These are phyloP conservation scores for Astrocystis sublimbata DNA, from an alignment of 495 filamentous ascomycete species.

Conservation along the genomic window DNA sequence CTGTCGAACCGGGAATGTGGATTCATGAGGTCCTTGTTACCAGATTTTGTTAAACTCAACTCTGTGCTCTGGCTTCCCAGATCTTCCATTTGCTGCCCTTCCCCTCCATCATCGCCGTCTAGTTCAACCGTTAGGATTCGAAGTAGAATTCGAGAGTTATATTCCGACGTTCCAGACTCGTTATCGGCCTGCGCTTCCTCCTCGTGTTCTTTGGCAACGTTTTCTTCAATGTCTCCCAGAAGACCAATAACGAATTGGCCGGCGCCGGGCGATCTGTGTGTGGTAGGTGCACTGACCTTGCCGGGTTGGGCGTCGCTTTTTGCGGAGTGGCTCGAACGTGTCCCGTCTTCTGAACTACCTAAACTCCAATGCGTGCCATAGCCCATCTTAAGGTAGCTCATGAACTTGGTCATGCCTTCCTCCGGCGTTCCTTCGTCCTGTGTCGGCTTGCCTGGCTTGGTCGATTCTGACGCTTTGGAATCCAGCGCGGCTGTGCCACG, in stretches of 20 bases:
- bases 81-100: conserved; percentile 44
- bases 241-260: conserved; percentile 76
- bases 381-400: conserved; percentile 55
- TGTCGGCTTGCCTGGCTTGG: neutral
- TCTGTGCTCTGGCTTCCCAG: conserved; percentile 44
- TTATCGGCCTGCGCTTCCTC: conserved; percentile 28
- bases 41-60: conserved; percentile 18
- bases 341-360: conserved; percentile 25
- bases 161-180: conserved; percentile 28
- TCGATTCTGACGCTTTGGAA: conserved; percentile 1
- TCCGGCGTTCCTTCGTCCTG: conserved; percentile 20
- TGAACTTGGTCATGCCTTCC: conserved; percentile 44
- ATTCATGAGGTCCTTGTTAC: conserved; percentile 21
- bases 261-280: conserved; percentile 17
- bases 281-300: conserved; percentile 1
- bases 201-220: conserved; percentile 24
- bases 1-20: conserved; percentile 38
- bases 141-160: conserved; percentile 43
- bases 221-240: conserved; percentile 59
- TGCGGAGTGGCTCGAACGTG: neutral
- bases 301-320: conserved; percentile 7
- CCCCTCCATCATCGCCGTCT: conserved; percentile 37
- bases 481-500: neutral
- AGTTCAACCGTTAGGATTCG: conserved; percentile 55
- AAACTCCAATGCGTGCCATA: conserved; percentile 59